phyloP scores from a whole-genome alignment of 2,329 filamentous ascomycete species.

The Pestalotiopsis sp. region DNA sequence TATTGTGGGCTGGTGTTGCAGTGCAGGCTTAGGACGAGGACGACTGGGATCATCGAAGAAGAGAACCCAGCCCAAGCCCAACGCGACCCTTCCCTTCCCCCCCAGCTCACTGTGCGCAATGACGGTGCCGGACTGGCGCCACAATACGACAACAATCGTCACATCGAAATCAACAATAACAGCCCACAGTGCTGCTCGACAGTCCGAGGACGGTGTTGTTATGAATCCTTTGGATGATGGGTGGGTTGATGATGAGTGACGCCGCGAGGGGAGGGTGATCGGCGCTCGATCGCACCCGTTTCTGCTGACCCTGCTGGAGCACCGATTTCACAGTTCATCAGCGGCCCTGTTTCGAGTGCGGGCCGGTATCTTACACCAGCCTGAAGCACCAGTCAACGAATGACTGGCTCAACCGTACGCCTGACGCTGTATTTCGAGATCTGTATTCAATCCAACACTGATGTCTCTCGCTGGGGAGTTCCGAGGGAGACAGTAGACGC shows the following conservation, averaged over 20 bases:
- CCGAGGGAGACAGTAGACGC: neutral
- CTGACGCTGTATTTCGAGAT: neutral
- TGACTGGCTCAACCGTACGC: neutral
- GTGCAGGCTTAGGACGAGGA: neutral
- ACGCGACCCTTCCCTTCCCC: neutral
- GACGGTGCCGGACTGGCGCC: constrained; percentile 1
- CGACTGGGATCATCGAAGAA: neutral
- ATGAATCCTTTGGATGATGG: neutral
- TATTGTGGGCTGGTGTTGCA: constrained; percentile 8
- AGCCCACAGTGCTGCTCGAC: neutral
- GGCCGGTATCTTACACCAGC: neutral
- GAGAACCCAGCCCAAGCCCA: neutral
- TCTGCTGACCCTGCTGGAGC: constrained; percentile 4
- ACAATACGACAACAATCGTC: constrained; percentile 5
- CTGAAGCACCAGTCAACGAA: neutral
- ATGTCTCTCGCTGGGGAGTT: neutral
- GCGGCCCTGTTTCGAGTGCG: neutral
- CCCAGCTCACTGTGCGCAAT: neutral
- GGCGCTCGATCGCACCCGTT: neutral
- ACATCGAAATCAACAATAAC: neutral
- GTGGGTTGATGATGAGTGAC: neutral
- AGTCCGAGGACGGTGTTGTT: neutral
- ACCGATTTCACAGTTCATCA: neutral
- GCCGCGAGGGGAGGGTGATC: neutral
- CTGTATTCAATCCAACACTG: neutral